Evolutionary conservation across 805 yeast genomes (phyloP).

Genomic region (Yarrowia sp.): DNA sequence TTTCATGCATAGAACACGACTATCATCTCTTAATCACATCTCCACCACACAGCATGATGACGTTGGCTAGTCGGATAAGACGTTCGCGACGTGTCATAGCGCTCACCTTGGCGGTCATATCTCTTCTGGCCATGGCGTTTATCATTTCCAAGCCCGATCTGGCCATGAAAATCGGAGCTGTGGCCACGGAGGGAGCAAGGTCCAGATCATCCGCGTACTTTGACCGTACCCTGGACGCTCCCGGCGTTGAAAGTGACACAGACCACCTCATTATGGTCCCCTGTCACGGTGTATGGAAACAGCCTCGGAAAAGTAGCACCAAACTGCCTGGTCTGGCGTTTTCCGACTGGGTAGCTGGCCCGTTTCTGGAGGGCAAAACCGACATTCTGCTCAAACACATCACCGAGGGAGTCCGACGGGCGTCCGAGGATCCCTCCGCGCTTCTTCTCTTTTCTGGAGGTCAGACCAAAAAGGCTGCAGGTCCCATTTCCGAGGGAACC

Average conservation of each 20-base stretch:
- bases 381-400: constrained; percentile 26
- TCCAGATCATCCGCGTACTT: neutral
- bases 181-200: neutral
- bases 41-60: neutral
- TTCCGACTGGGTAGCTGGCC: constrained; percentile 26
- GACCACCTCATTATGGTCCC: constrained; percentile 34
- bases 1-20: constrained; percentile 7
- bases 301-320: neutral
- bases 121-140: constrained; percentile 23
- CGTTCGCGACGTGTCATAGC: constrained; percentile 23
- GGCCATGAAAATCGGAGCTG: neutral
- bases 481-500: constrained; percentile 25
- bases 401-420: constrained; percentile 1
- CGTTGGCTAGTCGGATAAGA: constrained; percentile 4
- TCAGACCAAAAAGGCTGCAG: constrained; percentile 13
- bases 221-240: constrained; percentile 9
- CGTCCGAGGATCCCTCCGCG: constrained; percentile 9
- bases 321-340: constrained; percentile 16
- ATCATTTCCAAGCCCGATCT: constrained; percentile 12
- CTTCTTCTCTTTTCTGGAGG: constrained; percentile 34
- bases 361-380: constrained; percentile 25
- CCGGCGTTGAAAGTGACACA: neutral
- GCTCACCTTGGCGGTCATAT: constrained; percentile 4
- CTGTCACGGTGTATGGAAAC: constrained; percentile 33
- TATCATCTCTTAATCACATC: neutral